phyloP scores from a whole-genome alignment of 2,329 filamentous ascomycete genomes.

The Fusarium gaditjirri region DNA sequence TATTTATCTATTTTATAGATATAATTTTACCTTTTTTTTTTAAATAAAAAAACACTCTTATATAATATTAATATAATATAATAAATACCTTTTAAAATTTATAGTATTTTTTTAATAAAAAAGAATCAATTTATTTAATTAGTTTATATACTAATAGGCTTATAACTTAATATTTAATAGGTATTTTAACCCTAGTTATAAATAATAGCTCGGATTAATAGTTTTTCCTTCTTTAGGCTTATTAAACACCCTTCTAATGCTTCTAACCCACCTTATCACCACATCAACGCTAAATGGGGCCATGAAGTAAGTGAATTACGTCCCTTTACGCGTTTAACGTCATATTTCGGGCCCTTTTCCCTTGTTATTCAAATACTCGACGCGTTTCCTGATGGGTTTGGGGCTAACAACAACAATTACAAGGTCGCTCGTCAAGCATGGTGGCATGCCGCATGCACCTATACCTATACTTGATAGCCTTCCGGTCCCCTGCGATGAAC shows the following conservation, averaged over 20 bases:
- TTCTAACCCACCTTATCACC: slow-evolving; percentile 16
- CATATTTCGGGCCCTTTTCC: not conserved
- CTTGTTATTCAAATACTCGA: not conserved
- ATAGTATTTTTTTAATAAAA: not conserved
- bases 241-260: slow-evolving; percentile 10
- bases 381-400: slow-evolving; percentile 40
- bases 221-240: slow-evolving; percentile 11
- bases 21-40: too few species aligned
- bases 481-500: slow-evolving; percentile 33
- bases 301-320: slow-evolving; percentile 37
- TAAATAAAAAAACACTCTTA: too few species aligned
- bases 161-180: not conserved
- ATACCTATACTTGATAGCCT: slow-evolving; percentile 14
- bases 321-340: slow-evolving; percentile 8
- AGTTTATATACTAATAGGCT: not conserved
- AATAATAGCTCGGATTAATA: slow-evolving; percentile 3
- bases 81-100: too few species aligned
- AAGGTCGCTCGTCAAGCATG: slow-evolving; percentile 46
- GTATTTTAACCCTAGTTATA: not conserved
- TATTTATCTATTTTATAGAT: too few species aligned
- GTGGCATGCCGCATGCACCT: slow-evolving; percentile 28
- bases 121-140: not conserved
- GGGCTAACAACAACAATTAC: slow-evolving; percentile 42
- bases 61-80: not conserved
- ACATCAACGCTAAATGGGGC: slow-evolving; percentile 20